A percentile compares a stretch with the other conserved stretches of the same genome.
Evolutionary conservation across 2,329 filamentous ascomycete genomes (phyloP).

Genomic region (Talaromyces albobiverticillius): DNA sequence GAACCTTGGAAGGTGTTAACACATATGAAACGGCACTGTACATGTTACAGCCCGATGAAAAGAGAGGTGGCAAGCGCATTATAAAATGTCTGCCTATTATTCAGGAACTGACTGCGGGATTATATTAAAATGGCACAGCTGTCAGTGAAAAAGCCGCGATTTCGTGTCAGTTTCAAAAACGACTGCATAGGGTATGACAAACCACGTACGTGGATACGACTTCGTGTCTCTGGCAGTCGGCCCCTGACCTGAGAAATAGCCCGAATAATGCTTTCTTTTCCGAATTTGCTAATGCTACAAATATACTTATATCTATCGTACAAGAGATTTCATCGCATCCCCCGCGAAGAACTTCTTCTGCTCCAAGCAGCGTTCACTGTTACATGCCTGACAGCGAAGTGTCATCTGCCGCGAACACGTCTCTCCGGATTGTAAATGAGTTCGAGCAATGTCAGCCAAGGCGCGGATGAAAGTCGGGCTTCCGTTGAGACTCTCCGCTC

Average conservation of each 20-base stretch:
- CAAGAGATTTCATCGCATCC: slow-evolving; percentile 31
- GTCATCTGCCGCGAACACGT: slow-evolving; percentile 83
- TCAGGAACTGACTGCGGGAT: too few relatives aligned
- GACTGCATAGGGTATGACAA: too few relatives aligned
- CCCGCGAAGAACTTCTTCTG: slow-evolving; percentile 63
- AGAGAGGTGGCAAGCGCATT: too few relatives aligned
- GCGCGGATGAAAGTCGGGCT: slow-evolving; percentile 86
- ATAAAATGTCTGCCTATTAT: too few relatives aligned
- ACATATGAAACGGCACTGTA: too few relatives aligned
- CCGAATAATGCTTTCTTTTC: background rate
- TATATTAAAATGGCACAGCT: too few relatives aligned
- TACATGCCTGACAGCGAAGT: slow-evolving; percentile 88
- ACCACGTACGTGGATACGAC: too few relatives aligned
- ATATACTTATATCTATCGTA: slow-evolving; percentile 22
- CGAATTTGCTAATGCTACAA: background rate
- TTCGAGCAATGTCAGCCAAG: slow-evolving; percentile 79
- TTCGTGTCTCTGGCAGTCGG: background rate
- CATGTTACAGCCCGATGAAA: too few relatives aligned
- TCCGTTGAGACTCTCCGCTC: slow-evolving; percentile 88
- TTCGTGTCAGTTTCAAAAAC: too few relatives aligned
- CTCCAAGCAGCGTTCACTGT: slow-evolving; percentile 80
- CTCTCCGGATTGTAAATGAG: slow-evolving; percentile 68
- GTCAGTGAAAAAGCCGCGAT: too few relatives aligned
- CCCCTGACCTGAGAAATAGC: background rate
- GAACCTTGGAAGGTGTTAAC: too few relatives aligned